Percentiles rank a stretch among this genome's conserved stretches.
These are phyloP conservation scores for Coelastrella sp. DNA, from an alignment of 139 green algal species.

Conservation along the genomic window DNA sequence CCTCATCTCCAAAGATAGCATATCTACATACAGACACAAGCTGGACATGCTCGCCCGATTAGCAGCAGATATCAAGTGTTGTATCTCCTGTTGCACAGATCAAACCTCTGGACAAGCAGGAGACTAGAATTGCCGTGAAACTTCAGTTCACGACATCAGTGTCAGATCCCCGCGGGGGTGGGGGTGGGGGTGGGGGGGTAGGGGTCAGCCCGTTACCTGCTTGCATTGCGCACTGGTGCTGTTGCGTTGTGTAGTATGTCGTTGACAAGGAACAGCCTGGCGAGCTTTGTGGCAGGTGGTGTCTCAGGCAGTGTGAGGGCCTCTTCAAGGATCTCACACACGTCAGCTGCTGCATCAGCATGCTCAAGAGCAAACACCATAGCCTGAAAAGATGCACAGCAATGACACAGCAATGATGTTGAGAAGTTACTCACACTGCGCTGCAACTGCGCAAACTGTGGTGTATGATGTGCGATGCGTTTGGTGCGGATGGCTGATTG, in stretches of 20 bases:
- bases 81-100: no score
- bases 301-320: constrained; percentile 91
- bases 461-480: no score
- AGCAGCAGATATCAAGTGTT: no score
- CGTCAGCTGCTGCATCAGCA: constrained; percentile 85
- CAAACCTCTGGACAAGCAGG: no score
- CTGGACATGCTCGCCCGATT: no score
- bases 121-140: no score
- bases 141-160: background rate
- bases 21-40: no score
- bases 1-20: no score
- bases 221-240: constrained; percentile 91
- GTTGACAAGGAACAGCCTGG: constrained; percentile 90
- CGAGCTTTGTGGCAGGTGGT: constrained; percentile 86
- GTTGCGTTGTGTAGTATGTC: constrained; percentile 97
- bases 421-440: background rate
- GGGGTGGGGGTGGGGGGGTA: no score
- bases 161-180: background rate
- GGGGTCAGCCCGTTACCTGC: constrained; percentile 42
- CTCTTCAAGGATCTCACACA: constrained; percentile 62
- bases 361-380: constrained; percentile 97
- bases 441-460: no score
- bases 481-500: no score
- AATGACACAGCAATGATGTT: background rate
- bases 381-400: constrained; percentile 53